Evolutionary conservation across 169 alveolate species (phyloP).

Genomic region (Perkinsus chesapeaki): DNA sequence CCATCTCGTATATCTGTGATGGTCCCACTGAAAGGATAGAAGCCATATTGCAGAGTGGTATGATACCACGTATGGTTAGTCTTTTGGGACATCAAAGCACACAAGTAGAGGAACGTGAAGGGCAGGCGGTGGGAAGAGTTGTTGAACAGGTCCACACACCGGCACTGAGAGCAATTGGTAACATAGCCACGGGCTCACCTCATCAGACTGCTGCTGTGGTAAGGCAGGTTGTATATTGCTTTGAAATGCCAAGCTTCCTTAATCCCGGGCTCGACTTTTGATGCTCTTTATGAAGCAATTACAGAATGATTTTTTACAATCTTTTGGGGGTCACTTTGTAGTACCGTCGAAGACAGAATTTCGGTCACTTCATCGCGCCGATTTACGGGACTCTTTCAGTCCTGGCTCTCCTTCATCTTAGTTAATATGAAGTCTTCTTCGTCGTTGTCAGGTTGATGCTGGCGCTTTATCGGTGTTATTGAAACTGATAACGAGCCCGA

Average conservation of each 20-base stretch:
- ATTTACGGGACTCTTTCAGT: too few relatives aligned
- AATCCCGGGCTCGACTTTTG: slow-evolving; percentile 70
- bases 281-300: slow-evolving; percentile 90
- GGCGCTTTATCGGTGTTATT: background rate
- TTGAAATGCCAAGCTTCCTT: slow-evolving; percentile 55
- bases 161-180: slow-evolving; percentile 85
- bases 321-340: too few relatives aligned
- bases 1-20: slow-evolving; percentile 84
- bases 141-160: slow-evolving; percentile 72
- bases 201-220: slow-evolving; percentile 80
- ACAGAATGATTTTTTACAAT: too few relatives aligned
- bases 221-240: slow-evolving; percentile 70
- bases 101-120: background rate
- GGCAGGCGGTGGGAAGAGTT: too few relatives aligned
- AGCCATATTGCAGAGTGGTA: slow-evolving; percentile 75
- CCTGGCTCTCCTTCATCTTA: too few relatives aligned
- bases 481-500: background rate
- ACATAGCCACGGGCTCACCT: slow-evolving; percentile 87
- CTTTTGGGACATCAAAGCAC: slow-evolving; percentile 51
- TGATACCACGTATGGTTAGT: slow-evolving; percentile 72
- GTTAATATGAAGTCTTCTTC: background rate
- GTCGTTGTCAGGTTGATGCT: background rate
- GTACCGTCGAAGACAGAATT: too few relatives aligned
- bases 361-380: too few relatives aligned
- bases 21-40: slow-evolving; percentile 82